Percentiles rank a stretch among this genome's conserved stretches.
phyloP scores from a whole-genome alignment of 2,329 filamentous ascomycete species.

The Exserohilum rostratum region DNA sequence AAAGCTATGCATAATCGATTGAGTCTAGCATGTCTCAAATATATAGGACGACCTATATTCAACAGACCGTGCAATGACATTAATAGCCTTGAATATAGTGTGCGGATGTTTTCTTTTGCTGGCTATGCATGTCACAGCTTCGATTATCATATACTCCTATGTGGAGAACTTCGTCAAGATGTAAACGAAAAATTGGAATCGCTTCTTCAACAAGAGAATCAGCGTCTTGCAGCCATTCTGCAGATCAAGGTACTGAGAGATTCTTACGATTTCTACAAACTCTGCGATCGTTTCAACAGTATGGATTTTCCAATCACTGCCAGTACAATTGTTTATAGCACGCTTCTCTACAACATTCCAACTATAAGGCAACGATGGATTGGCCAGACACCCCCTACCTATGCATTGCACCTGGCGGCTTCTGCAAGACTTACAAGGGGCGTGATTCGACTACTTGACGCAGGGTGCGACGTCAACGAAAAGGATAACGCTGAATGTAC shows the following conservation, averaged over 20 bases:
- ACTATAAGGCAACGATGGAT: constrained; percentile 13
- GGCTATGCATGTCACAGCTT: constrained; percentile 18
- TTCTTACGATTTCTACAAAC: neutral
- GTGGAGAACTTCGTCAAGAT: neutral
- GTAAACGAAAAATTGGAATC: constrained; percentile 8
- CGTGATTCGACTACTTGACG: constrained; percentile 14
- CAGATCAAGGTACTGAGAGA: constrained; percentile 15
- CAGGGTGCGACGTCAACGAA: constrained; percentile 13
- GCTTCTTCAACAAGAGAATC: constrained; percentile 11
- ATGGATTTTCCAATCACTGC: constrained; percentile 18
- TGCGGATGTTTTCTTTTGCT: too few species aligned
- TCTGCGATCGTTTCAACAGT: constrained; percentile 6
- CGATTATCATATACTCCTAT: constrained; percentile 18
- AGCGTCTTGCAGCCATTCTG: constrained; percentile 19
- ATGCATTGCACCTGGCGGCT: constrained; percentile 24
- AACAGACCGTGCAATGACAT: too few species aligned
- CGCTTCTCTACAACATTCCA: constrained; percentile 19
- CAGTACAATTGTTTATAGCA: constrained; percentile 22
- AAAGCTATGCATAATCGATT: constrained; percentile 13
- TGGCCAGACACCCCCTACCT: constrained; percentile 12
- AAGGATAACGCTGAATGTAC: constrained; percentile 6
- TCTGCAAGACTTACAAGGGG: constrained; percentile 15
- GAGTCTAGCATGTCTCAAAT: constrained; percentile 14
- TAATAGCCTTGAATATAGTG: too few species aligned
- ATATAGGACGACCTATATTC: constrained; percentile 13